These are phyloP conservation scores for Euphorbia schlechtendalii DNA, from an alignment of 441 rosid species.

Conservation along the genomic window DNA sequence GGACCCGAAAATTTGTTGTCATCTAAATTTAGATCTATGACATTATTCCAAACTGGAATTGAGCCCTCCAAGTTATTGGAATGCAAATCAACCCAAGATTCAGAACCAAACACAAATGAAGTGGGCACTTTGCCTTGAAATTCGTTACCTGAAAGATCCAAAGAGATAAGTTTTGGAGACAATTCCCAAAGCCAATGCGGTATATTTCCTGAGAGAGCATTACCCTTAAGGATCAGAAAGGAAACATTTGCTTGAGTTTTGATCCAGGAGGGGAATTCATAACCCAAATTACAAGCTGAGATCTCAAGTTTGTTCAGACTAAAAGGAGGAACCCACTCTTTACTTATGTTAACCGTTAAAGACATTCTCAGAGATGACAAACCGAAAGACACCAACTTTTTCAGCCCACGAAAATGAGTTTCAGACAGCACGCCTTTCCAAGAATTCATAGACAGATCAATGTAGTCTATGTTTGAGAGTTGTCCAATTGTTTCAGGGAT, in stretches of 20 bases:
- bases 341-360: neutral
- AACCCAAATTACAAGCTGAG: neutral
- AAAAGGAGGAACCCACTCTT: constrained; percentile 12
- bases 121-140: neutral
- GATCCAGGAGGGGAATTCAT: constrained; percentile 10
- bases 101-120: neutral
- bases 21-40: neutral
- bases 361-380: neutral
- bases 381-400: constrained; percentile 3
- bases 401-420: constrained; percentile 12
- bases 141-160: constrained; percentile 18
- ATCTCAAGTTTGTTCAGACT: neutral
- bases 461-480: neutral
- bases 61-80: constrained; percentile 19
- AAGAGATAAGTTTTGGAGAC: neutral
- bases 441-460: constrained; percentile 7
- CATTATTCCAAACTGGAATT: constrained; percentile 12
- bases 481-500: constrained; percentile 16
- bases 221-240: neutral
- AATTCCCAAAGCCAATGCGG: constrained; percentile 19
- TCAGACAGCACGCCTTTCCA: constrained; percentile 13
- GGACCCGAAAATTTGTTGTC: constrained; percentile 16
- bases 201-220: constrained; percentile 10
- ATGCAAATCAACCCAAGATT: constrained; percentile 13
- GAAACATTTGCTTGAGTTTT: constrained; percentile 2